Evolutionary conservation across 352 stramenopile species (phyloP).

Genomic region (Globisporangium carolinianum): DNA sequence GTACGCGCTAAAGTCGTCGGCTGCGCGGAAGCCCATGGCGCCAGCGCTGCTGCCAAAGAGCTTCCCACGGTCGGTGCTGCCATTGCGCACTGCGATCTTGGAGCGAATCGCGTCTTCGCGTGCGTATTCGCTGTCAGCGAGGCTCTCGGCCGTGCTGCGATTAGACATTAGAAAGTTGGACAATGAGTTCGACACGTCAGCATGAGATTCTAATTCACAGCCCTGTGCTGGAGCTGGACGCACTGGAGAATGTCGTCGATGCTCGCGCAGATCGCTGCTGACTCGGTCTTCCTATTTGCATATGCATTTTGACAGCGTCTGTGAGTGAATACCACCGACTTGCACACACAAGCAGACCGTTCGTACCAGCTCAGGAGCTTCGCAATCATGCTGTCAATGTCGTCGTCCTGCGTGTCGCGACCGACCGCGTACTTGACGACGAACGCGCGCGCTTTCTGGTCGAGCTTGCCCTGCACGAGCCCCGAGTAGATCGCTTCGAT

Average conservation of each 20-base stretch:
- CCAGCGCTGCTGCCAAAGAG: slow-evolving; percentile 13
- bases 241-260: slow-evolving; percentile 71
- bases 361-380: slow-evolving; percentile 81
- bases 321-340: neutral
- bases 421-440: slow-evolving; percentile 86
- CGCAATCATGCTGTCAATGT: slow-evolving; percentile 86
- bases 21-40: slow-evolving; percentile 21
- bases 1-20: slow-evolving; percentile 42
- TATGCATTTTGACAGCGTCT: neutral
- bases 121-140: slow-evolving; percentile 40
- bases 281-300: slow-evolving; percentile 42
- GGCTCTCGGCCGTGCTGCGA: slow-evolving; percentile 40
- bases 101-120: slow-evolving; percentile 42
- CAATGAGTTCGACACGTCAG: no score
- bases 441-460: slow-evolving; percentile 79
- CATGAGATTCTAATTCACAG: no score
- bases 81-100: slow-evolving; percentile 45
- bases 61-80: slow-evolving; percentile 40
- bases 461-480: slow-evolving; percentile 86
- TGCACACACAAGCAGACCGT: neutral
- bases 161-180: no score
- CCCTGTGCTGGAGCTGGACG: neutral
- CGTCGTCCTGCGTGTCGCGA: slow-evolving; percentile 77
- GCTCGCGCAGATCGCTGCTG: slow-evolving; percentile 44
- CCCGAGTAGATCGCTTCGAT: slow-evolving; percentile 92